Conservation (phyloP, 2,329 filamentous ascomycete genomes). For the Paracorniculantispora psalliotae region DNA sequence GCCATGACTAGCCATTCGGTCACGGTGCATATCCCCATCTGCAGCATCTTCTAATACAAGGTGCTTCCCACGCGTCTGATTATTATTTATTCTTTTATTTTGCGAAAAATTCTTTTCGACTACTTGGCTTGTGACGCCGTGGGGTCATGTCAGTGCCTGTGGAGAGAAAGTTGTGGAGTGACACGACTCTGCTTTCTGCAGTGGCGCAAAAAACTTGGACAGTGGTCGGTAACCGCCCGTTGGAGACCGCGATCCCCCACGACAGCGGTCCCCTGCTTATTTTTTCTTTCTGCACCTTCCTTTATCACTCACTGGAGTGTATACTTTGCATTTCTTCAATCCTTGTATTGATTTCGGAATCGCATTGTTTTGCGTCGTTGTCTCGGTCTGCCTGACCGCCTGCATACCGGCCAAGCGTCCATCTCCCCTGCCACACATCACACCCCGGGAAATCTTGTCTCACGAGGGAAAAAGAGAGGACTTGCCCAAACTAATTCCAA, state of each 20-base stretch:
- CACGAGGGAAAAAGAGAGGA: no score
- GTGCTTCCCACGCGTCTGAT: no score
- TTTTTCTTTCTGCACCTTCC: background rate
- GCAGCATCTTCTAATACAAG: no score
- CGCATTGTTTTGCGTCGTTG: background rate
- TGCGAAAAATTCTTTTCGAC: background rate
- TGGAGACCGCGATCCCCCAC: background rate
- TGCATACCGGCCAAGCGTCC: background rate
- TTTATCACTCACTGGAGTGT: background rate
- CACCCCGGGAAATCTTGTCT: background rate
- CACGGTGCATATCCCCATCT: no score
- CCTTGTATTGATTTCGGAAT: background rate
- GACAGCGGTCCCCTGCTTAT: background rate
- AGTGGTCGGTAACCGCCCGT: background rate
- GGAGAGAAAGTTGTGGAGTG: constrained; percentile 5
- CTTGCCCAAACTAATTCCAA: background rate
- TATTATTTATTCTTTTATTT: background rate
- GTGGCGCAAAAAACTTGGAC: constrained; percentile 1
- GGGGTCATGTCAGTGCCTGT: background rate
- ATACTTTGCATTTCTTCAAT: background rate
- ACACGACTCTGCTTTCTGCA: constrained; percentile 1
- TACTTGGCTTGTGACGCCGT: constrained; percentile 3
- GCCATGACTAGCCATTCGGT: background rate
- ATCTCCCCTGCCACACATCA: background rate
- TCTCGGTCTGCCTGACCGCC: background rate